Conservation (phyloP, 2,329 filamentous ascomycete genomes). For the Penicillium crustosum region DNA sequence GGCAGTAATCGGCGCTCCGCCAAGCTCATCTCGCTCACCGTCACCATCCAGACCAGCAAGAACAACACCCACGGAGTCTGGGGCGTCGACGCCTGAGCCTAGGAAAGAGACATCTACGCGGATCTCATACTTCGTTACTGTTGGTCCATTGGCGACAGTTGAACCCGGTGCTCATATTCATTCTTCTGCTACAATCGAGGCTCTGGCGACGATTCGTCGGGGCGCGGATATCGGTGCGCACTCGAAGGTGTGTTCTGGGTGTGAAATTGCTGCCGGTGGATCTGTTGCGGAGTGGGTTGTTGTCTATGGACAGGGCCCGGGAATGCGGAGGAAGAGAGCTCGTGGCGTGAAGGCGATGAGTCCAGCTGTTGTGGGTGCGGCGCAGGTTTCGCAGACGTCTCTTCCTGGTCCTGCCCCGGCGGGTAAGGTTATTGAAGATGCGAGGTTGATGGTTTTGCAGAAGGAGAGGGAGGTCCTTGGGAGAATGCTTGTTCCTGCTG, state of each 20-base stretch:
- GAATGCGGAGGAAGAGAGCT: slow-evolving; percentile 36
- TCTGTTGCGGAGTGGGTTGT: slow-evolving; percentile 67
- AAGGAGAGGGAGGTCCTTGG: slow-evolving; percentile 68
- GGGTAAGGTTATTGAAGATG: slow-evolving; percentile 60
- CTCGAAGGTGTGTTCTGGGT: slow-evolving; percentile 68
- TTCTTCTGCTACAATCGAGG: slow-evolving; percentile 45
- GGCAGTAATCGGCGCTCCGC: slow-evolving; percentile 48
- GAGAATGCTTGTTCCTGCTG: slow-evolving; percentile 57
- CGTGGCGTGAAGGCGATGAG: slow-evolving; percentile 35
- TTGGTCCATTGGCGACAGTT: slow-evolving; percentile 41
- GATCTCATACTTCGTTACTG: slow-evolving; percentile 41
- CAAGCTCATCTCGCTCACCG: slow-evolving; percentile 33
- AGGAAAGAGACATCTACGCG: slow-evolving; percentile 25
- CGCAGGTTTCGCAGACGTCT: slow-evolving; percentile 18
- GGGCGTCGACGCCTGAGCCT: background rate
- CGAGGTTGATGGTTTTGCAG: slow-evolving; percentile 63
- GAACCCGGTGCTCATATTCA: slow-evolving; percentile 42
- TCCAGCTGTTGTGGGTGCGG: slow-evolving; percentile 18
- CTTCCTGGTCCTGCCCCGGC: slow-evolving; percentile 43
- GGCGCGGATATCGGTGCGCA: slow-evolving; percentile 49
- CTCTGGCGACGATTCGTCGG: slow-evolving; percentile 41
- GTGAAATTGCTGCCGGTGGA: slow-evolving; percentile 58
- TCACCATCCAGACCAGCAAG: slow-evolving; percentile 3
- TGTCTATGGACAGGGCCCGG: slow-evolving; percentile 63
- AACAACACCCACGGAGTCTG: slow-evolving; percentile 4